These are phyloP conservation scores for Torulaspora globosa DNA, from an alignment of 1,139 yeast genomes.

Conservation along the genomic window DNA sequence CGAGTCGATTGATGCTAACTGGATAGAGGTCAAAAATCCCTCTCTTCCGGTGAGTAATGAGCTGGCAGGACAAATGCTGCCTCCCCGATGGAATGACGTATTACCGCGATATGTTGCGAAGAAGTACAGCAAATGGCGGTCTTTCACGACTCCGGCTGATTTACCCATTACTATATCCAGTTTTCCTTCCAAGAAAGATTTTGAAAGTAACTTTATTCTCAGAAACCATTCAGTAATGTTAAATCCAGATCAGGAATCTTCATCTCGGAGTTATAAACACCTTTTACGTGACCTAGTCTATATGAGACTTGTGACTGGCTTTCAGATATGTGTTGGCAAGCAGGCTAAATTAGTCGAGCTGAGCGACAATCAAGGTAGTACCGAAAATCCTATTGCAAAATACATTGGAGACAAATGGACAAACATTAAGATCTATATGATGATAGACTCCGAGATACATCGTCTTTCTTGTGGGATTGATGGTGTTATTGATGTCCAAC, in stretches of 20 bases:
- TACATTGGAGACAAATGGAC: slow-evolving; percentile 41
- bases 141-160: slow-evolving; percentile 89
- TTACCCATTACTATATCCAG: slow-evolving; percentile 75
- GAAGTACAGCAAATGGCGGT: slow-evolving; percentile 82
- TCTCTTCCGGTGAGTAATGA: slow-evolving; percentile 54
- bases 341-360: slow-evolving; percentile 62
- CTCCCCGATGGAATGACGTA: slow-evolving; percentile 83
- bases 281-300: slow-evolving; percentile 86
- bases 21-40: slow-evolving; percentile 70
- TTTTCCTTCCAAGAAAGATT: slow-evolving; percentile 67
- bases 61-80: slow-evolving; percentile 42
- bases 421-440: slow-evolving; percentile 66
- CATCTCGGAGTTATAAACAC: slow-evolving; percentile 49
- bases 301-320: slow-evolving; percentile 75
- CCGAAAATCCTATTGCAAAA: slow-evolving; percentile 31
- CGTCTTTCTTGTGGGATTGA: slow-evolving; percentile 68
- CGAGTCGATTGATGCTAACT: slow-evolving; percentile 38
- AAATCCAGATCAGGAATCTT: slow-evolving; percentile 39
- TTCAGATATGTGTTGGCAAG: slow-evolving; percentile 79
- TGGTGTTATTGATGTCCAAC: slow-evolving; percentile 70
- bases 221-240: slow-evolving; percentile 42
- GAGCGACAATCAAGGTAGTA: slow-evolving; percentile 39
- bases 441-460: slow-evolving; percentile 80
- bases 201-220: slow-evolving; percentile 57
- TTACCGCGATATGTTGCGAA: slow-evolving; percentile 68